Percentiles rank a stretch among this genome's conserved stretches.
phyloP scores from a whole-genome alignment of 169 alveolate species.

The Babesia bovis region DNA sequence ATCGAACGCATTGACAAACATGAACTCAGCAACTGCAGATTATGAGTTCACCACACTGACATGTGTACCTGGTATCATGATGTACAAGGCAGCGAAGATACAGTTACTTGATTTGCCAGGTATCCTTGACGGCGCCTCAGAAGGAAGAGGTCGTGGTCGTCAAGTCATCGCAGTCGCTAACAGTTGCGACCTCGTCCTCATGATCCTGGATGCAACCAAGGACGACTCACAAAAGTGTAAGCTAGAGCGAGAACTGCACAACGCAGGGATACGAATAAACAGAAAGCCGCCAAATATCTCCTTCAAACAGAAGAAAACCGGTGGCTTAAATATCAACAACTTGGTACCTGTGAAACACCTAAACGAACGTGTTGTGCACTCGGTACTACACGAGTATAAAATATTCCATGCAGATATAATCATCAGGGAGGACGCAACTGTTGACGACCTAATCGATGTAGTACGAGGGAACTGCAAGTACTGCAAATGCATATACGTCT shows the following conservation, averaged over 20 bases:
- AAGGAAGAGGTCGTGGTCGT: conserved; percentile 96
- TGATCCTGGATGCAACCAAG: conserved; percentile 92
- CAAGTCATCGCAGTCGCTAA: conserved; percentile 96
- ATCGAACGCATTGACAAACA: conserved; percentile 90
- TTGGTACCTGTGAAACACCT: conserved; percentile 66
- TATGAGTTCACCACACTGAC: conserved; percentile 98
- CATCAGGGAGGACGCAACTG: conserved; percentile 91
- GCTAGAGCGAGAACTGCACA: conserved; percentile 92
- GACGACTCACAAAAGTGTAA: conserved; percentile 88
- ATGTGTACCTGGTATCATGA: conserved; percentile 92
- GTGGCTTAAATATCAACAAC: conserved; percentile 74
- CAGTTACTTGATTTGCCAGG: conserved; percentile 96
- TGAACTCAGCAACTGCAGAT: conserved; percentile 95
- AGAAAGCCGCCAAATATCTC: conserved; percentile 87
- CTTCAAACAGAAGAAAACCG: conserved; percentile 66
- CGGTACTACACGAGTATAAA: conserved; percentile 88
- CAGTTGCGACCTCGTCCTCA: conserved; percentile 89
- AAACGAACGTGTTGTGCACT: conserved; percentile 68
- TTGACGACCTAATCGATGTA: conserved; percentile 96
- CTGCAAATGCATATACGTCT: conserved; percentile 89
- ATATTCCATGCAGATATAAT: conserved; percentile 90
- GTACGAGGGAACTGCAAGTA: conserved; percentile 93
- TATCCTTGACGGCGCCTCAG: conserved; percentile 91
- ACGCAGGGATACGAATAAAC: conserved; percentile 94
- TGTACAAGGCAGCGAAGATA: conserved; percentile 91